phyloP scores from a whole-genome alignment of 2,329 filamentous ascomycete genomes.

The Zopfia rhizophila region DNA sequence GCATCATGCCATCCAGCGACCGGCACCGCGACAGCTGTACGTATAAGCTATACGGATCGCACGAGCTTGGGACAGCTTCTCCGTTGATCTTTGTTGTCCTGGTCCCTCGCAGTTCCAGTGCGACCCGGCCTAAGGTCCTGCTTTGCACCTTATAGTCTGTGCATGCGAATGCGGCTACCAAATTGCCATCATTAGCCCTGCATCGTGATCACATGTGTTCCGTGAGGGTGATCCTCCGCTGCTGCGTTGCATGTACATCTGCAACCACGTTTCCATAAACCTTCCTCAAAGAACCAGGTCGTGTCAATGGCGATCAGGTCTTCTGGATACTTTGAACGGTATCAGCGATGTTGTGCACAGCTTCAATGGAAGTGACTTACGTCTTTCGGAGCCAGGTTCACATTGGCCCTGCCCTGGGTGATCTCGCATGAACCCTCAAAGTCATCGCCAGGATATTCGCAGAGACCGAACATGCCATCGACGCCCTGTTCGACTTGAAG shows the following conservation, averaged over 20 bases:
- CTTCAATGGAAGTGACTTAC: too few species aligned
- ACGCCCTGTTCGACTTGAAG: background rate
- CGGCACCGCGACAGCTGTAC: constrained; percentile 7
- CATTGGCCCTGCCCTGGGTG: constrained; percentile 1
- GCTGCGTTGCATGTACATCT: too few species aligned
- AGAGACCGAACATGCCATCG: constrained; percentile 2
- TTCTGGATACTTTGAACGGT: too few species aligned
- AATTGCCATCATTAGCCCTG: too few species aligned
- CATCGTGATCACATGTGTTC: too few species aligned
- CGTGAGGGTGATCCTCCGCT: too few species aligned
- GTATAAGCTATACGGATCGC: constrained; percentile 15
- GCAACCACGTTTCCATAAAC: too few species aligned
- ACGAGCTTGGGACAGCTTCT: constrained; percentile 1
- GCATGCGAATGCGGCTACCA: constrained; percentile 11
- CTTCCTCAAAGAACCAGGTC: too few species aligned
- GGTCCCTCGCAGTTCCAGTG: constrained; percentile 12
- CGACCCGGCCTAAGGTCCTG: constrained; percentile 9
- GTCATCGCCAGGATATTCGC: constrained; percentile 8
- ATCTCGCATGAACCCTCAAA: constrained; percentile 8
- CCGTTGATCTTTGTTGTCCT: constrained; percentile 4
- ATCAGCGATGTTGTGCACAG: too few species aligned
- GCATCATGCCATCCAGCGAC: constrained; percentile 14
- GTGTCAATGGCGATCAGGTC: too few species aligned
- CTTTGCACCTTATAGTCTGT: constrained; percentile 16
- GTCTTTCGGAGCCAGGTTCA: constrained; percentile 7